Percentiles rank a stretch among this genome's conserved stretches.
Conservation (phyloP, 306 rosid genomes). For the Fragaria vesca region DNA sequence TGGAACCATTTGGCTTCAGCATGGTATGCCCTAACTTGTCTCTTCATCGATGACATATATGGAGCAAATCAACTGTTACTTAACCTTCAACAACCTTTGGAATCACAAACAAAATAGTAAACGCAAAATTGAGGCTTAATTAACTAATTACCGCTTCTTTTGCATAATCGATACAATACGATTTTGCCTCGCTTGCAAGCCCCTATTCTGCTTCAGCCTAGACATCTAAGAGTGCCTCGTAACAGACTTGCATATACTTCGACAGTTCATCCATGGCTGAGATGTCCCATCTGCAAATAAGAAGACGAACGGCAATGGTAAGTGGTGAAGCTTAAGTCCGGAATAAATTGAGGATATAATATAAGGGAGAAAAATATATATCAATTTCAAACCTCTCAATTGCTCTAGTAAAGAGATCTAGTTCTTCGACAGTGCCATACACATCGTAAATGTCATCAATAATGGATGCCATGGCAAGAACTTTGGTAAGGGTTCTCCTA, state of each 20-base stretch:
- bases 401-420: constrained; percentile 37
- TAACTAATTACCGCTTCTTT: constrained; percentile 21
- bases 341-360: not conserved
- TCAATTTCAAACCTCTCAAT: constrained; percentile 28
- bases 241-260: constrained; percentile 17
- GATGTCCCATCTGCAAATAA: constrained; percentile 19
- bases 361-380: not conserved
- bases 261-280: constrained; percentile 12
- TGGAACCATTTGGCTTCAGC: constrained; percentile 42
- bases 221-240: constrained; percentile 2
- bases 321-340: not conserved
- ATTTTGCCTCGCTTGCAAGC: constrained; percentile 13
- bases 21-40: constrained; percentile 21
- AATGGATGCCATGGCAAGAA: constrained; percentile 9
- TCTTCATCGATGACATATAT: constrained; percentile 18
- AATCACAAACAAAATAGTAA: not conserved
- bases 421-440: constrained; percentile 42
- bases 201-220: constrained; percentile 25
- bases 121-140: not conserved
- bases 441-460: constrained; percentile 49
- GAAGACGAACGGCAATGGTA: no score
- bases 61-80: no score
- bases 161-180: constrained; percentile 2
- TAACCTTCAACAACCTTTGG: not conserved
- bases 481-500: constrained; percentile 29